A percentile compares a stretch with the other conserved stretches of the same genome.
These are phyloP conservation scores for Phoma sp. DNA, from an alignment of 2,329 filamentous ascomycete species.

Conservation along the genomic window DNA sequence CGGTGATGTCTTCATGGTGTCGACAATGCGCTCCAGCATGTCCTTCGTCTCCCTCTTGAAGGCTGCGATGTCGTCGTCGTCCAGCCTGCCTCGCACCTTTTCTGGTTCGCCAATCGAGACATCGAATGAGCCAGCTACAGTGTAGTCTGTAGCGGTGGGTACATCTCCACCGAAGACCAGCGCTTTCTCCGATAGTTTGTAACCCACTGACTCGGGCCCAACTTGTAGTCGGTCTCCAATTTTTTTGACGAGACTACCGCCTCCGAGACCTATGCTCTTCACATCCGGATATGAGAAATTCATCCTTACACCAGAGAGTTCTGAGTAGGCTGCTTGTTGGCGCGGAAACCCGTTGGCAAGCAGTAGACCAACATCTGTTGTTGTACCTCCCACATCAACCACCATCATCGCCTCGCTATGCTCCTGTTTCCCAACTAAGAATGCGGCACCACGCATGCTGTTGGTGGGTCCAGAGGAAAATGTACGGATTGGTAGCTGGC, in stretches of 20 bases:
- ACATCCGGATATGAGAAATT: slow-evolving; percentile 64
- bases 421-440: slow-evolving; percentile 41
- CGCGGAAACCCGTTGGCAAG: slow-evolving; percentile 68
- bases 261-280: slow-evolving; percentile 65
- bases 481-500: slow-evolving; percentile 57
- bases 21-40: slow-evolving; percentile 64
- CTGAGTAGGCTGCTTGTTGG: slow-evolving; percentile 67
- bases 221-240: slow-evolving; percentile 52
- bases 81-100: slow-evolving; percentile 44
- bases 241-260: slow-evolving; percentile 62
- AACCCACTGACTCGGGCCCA: slow-evolving; percentile 68
- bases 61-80: slow-evolving; percentile 46
- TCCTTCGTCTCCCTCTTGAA: slow-evolving; percentile 54
- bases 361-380: slow-evolving; percentile 67
- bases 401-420: slow-evolving; percentile 62
- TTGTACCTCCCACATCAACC: slow-evolving; percentile 71
- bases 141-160: slow-evolving; percentile 66
- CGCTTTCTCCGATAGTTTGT: slow-evolving; percentile 61
- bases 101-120: slow-evolving; percentile 53
- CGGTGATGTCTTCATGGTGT: slow-evolving; percentile 68
- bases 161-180: slow-evolving; percentile 63
- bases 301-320: slow-evolving; percentile 67
- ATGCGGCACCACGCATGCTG: slow-evolving; percentile 59
- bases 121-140: slow-evolving; percentile 47
- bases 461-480: slow-evolving; percentile 61